A percentile compares a stretch with the other conserved stretches of the same genome.
phyloP scores from a whole-genome alignment of 2,329 filamentous ascomycete genomes.

The Xylariaceae sp. region DNA sequence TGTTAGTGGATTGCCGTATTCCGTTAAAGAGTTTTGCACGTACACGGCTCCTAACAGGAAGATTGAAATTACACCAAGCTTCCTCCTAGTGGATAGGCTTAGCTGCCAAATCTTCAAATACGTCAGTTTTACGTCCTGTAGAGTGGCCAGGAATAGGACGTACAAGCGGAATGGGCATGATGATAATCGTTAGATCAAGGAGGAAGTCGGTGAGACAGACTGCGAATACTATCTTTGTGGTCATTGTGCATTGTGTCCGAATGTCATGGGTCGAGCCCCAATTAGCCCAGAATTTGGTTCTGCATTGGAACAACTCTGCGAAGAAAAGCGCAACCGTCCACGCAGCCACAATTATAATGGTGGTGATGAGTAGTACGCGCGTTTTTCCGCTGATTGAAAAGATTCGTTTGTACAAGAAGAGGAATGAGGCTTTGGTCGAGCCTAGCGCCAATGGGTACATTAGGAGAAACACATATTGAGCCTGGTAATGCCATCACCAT shows the following conservation, averaged over 20 bases:
- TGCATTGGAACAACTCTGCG: conserved; percentile 20
- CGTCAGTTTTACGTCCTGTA: neutral
- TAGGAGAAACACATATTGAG: conserved; percentile 13
- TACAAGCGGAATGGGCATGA: conserved; percentile 26
- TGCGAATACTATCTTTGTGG: neutral
- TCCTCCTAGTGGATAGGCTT: conserved; percentile 17
- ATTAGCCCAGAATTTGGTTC: neutral
- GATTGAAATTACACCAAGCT: conserved; percentile 5
- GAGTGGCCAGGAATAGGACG: neutral
- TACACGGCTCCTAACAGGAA: conserved; percentile 29
- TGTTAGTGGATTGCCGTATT: neutral
- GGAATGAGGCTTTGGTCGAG: conserved; percentile 26
- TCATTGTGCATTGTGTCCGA: neutral
- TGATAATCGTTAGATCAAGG: conserved; percentile 22
- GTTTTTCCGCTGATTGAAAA: conserved; percentile 15
- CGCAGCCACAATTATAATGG: conserved; percentile 13
- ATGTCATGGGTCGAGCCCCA: conserved; percentile 12
- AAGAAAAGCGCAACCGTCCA: conserved; percentile 29
- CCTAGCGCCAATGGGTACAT: conserved; percentile 27
- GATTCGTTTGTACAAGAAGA: conserved; percentile 31
- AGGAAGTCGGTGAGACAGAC: conserved; percentile 22
- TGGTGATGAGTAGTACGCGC: conserved; percentile 13
- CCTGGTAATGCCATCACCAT: neutral
- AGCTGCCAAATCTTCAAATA: conserved; percentile 24
- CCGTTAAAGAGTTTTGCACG: neutral